Base-by-base conservation (phyloP, 2,329 filamentous ascomycete genomes). In the Didymella glomerata region DNA sequence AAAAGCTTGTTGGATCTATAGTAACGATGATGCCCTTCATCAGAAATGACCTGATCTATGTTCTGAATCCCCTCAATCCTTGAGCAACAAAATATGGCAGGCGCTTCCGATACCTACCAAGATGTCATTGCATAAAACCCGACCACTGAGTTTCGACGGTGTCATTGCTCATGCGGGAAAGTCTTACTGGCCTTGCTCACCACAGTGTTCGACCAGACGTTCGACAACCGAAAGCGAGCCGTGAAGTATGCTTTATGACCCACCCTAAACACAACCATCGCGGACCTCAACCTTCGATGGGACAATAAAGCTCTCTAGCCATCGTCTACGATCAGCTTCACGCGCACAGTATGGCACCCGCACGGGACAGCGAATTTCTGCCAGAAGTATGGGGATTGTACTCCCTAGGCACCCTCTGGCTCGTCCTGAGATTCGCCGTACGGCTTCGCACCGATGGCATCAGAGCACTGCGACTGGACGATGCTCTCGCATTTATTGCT, bases 381-480 rank as follows among this genome's bases (percentile, higher is more conserved):
- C 59, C 54, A 6, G 59, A 61, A 32, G 42, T 61, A 2, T 61
- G 59, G 59, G 32, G 14, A 1, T 27, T 58, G 1, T 61, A 57
- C 20, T 48, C 54, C 8, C 16, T 58, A 11, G 54, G 54, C 9
- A 51, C 49, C 1, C 6, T 54, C 3, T 61, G 59, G 59, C 20
- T 61, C 22, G 3, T 54, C 9, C 47, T 61, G 1, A 45, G 59
- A 7, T 54, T 54, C 40, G 45, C 46, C 2, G 50, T 58, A 18
- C 54, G 54, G 4, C 13, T 61, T 2, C 49, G 54, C 10, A 54
- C 41, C 6, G 32, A 42, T n/a, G 59, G 59, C 1, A 13, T 61
- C 5, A 32, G n/a, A 13, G 50, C 54, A 11, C 11, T 61, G 4
- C 40, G 46, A 18, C 22, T 51, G 1, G 59, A 61, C 24, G 59